These are phyloP conservation scores for Fusarium sp. DNA, from an alignment of 2,329 filamentous ascomycete species.

Conservation along the genomic window DNA sequence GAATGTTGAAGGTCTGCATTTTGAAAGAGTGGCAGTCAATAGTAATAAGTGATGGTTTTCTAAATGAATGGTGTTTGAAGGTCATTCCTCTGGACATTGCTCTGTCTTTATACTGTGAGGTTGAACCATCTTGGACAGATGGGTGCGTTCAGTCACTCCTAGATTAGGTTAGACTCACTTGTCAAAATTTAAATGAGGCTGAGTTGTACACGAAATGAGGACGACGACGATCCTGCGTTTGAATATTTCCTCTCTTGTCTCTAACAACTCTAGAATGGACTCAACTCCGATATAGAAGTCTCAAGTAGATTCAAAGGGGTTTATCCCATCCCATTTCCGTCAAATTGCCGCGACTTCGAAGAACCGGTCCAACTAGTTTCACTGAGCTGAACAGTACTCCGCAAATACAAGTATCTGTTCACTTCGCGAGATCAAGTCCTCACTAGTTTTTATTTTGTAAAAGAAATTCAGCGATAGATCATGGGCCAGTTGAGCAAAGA, in stretches of 20 bases:
- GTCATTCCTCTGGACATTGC: accelerated
- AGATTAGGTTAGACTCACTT: not conserved
- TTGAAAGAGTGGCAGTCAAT: accelerated
- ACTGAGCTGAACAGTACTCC: accelerated
- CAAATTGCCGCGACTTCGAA: not conserved
- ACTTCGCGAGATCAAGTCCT: too few species aligned
- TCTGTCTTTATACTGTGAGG: not conserved
- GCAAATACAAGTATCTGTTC: too few species aligned
- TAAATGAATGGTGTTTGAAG: not conserved
- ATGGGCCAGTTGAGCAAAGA: not conserved
- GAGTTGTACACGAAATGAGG: not conserved
- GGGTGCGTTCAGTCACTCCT: conserved; percentile 1
- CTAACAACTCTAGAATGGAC: too few species aligned
- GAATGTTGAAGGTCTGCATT: not conserved
- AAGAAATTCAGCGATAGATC: accelerated
- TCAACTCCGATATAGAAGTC: accelerated
- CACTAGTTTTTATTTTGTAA: too few species aligned
- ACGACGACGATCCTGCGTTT: not conserved
- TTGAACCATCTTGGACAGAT: not conserved
- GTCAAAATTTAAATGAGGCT: not conserved
- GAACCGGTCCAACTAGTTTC: accelerated
- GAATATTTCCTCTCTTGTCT: not conserved
- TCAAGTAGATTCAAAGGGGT: not conserved
- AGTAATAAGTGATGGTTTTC: too few species aligned
- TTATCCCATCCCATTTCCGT: accelerated